Conservation (phyloP, 140 eudicot species). For the Flaveria floridana region DNA sequence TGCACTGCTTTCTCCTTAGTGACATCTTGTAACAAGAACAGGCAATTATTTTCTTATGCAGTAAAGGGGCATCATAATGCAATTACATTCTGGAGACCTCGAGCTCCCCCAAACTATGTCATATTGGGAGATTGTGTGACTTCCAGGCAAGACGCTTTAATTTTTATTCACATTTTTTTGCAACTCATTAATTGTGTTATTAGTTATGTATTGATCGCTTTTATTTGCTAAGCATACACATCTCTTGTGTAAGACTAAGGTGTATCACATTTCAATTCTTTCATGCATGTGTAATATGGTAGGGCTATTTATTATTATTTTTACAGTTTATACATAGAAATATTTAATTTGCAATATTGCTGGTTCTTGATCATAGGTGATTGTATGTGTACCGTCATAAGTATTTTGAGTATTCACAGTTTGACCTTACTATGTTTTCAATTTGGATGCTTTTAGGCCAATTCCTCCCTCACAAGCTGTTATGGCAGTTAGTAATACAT, state of each 20-base stretch:
- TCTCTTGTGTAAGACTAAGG: conserved; percentile 11
- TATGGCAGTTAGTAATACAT: conserved; percentile 82
- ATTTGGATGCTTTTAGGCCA: conserved; percentile 58
- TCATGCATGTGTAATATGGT: conserved; percentile 14
- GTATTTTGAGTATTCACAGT: conserved; percentile 15
- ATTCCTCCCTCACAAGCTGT: conserved; percentile 96
- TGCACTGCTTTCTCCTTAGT: conserved; percentile 21
- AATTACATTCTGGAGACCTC: conserved; percentile 97
- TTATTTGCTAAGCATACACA: background rate
- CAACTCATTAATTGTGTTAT: background rate
- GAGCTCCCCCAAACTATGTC: conserved; percentile 90
- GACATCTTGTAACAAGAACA: conserved; percentile 12
- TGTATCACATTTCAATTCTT: conserved; percentile 16
- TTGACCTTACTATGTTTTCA: conserved; percentile 10
- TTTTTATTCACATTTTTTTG: conserved; percentile 19
- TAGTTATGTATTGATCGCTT: conserved; percentile 11
- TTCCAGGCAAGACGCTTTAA: conserved; percentile 56
- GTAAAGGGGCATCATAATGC: conserved; percentile 60
- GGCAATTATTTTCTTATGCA: conserved; percentile 30
- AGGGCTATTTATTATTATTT: conserved; percentile 7
- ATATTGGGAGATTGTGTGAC: conserved; percentile 94
- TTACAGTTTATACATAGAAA: background rate
- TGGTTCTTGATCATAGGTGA: conserved; percentile 11
- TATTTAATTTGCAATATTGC: background rate
- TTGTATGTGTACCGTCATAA: conserved; percentile 18